Base-by-base conservation (phyloP, 2,329 filamentous ascomycete species). In the Elsinoe fawcettii region DNA sequence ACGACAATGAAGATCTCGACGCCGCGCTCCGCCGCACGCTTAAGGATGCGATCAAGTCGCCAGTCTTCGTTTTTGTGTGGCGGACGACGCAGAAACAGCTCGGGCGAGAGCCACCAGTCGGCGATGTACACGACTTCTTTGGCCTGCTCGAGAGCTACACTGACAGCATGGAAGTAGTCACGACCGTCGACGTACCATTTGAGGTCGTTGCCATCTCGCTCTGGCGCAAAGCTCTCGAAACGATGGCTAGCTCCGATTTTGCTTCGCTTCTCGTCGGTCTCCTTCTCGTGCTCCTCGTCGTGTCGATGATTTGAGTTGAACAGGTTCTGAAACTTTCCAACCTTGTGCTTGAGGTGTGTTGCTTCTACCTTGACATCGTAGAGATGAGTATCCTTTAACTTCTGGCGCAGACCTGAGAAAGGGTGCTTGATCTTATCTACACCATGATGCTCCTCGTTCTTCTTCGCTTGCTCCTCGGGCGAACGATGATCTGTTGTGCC, bases 141-240 rank as follows among this genome's bases (percentile, higher is more conserved):
- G 36, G 93, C 93, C 59, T 85, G 80, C 62, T 97, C 91, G n/a
- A 97, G 78, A 0, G 91, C 92, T 32, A 84, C 83, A 0, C 90
- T 95, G 9, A 99, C 90, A 16, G 93, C 86, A 69, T 90, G 96
- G 70, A 93, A 95, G 72, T 99, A 99, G 73, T 97, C 88, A 60
- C 90, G 80, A 2, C 90, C 93, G 69, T 97, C 93, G 9, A 97
- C 89, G 72, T 96, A 97, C 91, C 92, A 99, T 75, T 97, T 97
- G 69, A 93, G 79, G 58, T 87, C 78, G 70, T 97, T 96, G 25
- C 85, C 87, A 9, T 92, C 84, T 43, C 86, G 84, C 69, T 92
- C 86, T 0, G 92, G 92, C 36, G 95, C 95, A 73, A 88, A 99
- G 3, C 89, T 95, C n/a, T 87, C 71, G 75, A 90, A 97, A 41